Evolutionary conservation across 106 monocot species (phyloP), one percentile per base, ranked within the genome.

Genomic region (Agapanthus africanus): DNA sequence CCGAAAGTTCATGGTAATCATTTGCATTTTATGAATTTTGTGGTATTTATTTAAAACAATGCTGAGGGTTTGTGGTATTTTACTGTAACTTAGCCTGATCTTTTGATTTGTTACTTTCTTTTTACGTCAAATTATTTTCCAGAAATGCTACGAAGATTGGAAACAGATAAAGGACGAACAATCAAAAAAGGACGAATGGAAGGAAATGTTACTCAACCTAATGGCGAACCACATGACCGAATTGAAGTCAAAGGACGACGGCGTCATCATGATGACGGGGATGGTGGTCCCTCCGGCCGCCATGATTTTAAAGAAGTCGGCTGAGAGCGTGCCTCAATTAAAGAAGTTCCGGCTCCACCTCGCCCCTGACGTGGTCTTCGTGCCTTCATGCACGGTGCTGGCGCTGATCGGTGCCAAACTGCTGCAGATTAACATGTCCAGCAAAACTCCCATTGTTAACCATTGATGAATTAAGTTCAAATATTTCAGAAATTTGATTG

Each of bases 221-320:
- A 44, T 95, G 31, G 42, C 22, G 6, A 25, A 56, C 0, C 9
- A 68, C 4, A 69, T 85, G 6, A 52, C 4, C 5, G 81, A 72
- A 14, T 0, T 18, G 6, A n/a, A n/a, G n/a, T 19, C 16, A 6
- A 49, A 47, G 1, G 70, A 71, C 1, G 70, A 74, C 22, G 35
- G 36, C 1, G 25, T 59, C 0, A 60, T 95, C 25, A 28, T 91
- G 10, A 0, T 80, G 54, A 77, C 86, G 0, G 95, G 88, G n/a
- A 1, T 88, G n/a, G 73, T 78, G 15, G 95, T 70, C 1, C 91
- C 95, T 0, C 39, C 86, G 0, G 85, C 85, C 10, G 83, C 85
- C 32, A 80, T 88, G 77, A 28, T 78, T 13, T 33, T 91, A 4
- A 95, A 91, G 78, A 88, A 59, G 40, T 22, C 81, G 0, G 81